Percentiles rank a stretch among this genome's conserved stretches.
Evolutionary conservation across 371 early-diverging fungal species (phyloP).

Genomic region (Capniomyces stellatus): DNA sequence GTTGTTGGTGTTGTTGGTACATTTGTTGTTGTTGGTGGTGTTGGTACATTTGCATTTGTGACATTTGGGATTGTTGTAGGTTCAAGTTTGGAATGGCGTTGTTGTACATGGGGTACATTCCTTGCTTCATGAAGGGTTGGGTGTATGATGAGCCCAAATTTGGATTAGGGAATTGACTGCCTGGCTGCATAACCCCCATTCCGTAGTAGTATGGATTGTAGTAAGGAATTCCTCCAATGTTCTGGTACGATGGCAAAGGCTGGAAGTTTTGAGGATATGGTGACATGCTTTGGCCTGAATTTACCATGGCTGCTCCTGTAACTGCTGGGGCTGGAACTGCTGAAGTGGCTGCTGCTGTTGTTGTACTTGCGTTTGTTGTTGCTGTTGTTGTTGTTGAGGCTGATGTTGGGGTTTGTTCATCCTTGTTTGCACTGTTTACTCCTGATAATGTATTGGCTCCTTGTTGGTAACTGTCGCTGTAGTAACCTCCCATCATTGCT

Average conservation of each 20-base stretch:
- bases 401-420: too few relatives aligned
- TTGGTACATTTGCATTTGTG: conserved; percentile 13
- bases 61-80: conserved; percentile 14
- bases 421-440: not conserved
- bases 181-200: conserved; percentile 25
- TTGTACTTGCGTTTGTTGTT: conserved; percentile 9
- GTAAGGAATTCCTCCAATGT: too few relatives aligned
- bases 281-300: not conserved
- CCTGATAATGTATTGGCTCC: conserved; percentile 8
- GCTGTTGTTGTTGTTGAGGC: conserved; percentile 9
- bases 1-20: conserved; percentile 11
- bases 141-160: conserved; percentile 47
- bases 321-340: conserved; percentile 16
- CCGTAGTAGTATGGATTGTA: conserved; percentile 63
- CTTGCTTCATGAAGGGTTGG: conserved; percentile 71
- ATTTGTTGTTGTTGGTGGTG: conserved; percentile 37
- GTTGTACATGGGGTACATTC: conserved; percentile 58
- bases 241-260: conserved; percentile 21
- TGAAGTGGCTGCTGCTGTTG: conserved; percentile 11
- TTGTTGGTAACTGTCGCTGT: conserved; percentile 17
- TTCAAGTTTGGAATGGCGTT: conserved; percentile 6
- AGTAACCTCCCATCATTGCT: conserved; percentile 15
- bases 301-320: conserved; percentile 7
- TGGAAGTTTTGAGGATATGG: not conserved
- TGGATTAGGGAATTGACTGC: conserved; percentile 43